A percentile compares a stretch with the other conserved stretches of the same genome.
Conservation (phyloP, 192 early-diverging fungal genomes). For the Coemansia sp. region DNA sequence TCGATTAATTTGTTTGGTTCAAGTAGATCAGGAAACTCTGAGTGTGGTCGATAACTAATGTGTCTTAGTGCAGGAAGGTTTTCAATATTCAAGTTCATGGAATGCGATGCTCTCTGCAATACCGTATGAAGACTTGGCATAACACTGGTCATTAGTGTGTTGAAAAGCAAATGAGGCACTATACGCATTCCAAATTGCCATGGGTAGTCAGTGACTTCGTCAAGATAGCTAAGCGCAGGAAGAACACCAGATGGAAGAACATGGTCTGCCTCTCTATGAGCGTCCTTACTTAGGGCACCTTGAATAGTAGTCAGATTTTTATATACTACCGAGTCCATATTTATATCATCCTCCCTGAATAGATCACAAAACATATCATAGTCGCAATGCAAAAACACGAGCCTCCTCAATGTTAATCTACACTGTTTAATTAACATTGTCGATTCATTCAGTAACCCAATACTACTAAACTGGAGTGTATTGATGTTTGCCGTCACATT, state of each 20-base stretch:
- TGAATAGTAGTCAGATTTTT: constrained; percentile 1
- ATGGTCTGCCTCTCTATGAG: too few species aligned
- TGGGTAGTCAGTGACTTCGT: neutral
- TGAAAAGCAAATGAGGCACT: constrained; percentile 17
- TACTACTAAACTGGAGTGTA: too few species aligned
- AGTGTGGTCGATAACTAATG: constrained; percentile 8
- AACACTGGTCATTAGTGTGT: constrained; percentile 1
- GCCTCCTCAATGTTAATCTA: too few species aligned
- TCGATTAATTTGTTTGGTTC: neutral
- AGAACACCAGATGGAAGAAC: too few species aligned
- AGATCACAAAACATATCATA: too few species aligned
- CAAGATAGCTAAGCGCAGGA: constrained; percentile 10
- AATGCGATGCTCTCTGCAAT: neutral
- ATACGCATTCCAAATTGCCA: constrained; percentile 14
- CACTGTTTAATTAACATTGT: too few species aligned
- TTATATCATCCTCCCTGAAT: too few species aligned
- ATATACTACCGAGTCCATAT: constrained; percentile 8
- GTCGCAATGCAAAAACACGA: too few species aligned
- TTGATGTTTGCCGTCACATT: too few species aligned
- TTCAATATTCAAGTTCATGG: constrained; percentile 1
- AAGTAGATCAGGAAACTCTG: neutral
- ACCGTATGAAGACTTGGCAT: constrained; percentile 7
- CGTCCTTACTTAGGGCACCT: constrained; percentile 18
- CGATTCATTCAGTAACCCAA: too few species aligned
- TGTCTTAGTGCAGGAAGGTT: constrained; percentile 6